Evolutionary conservation across 2,329 filamentous ascomycete species (phyloP).

Genomic region (Pyricularia sp.): DNA sequence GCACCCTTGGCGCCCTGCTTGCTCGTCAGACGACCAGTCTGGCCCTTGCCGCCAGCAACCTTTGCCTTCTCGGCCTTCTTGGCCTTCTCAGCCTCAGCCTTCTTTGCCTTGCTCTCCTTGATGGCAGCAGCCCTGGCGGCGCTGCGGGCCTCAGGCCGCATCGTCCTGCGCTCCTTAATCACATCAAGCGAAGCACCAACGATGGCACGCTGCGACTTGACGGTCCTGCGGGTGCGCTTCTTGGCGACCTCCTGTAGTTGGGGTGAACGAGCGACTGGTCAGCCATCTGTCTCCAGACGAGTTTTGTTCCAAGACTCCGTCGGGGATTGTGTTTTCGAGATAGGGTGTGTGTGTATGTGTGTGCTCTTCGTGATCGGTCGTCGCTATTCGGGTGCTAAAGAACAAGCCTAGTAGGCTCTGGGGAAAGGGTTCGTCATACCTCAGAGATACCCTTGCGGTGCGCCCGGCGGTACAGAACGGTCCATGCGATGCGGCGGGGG

Average conservation of each 20-base stretch:
- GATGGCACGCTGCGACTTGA: slow-evolving; percentile 98
- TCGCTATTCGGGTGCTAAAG: neutral
- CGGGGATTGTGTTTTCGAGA: neutral
- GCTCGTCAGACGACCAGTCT: slow-evolving; percentile 70
- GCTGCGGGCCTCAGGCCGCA: slow-evolving; percentile 90
- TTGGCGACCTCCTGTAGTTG: slow-evolving; percentile 88
- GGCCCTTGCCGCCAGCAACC: slow-evolving; percentile 71
- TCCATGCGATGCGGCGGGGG: slow-evolving; percentile 98
- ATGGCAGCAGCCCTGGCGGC: slow-evolving; percentile 85
- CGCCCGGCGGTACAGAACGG: slow-evolving; percentile 93
- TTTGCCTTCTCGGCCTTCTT: slow-evolving; percentile 99
- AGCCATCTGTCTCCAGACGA: neutral
- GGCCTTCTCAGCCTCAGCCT: slow-evolving; percentile 71
- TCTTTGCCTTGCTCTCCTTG: slow-evolving; percentile 99
- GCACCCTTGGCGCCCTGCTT: slow-evolving; percentile 97
- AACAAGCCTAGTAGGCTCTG: neutral
- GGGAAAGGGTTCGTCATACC: slow-evolving; percentile 51
- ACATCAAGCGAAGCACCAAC: slow-evolving; percentile 98
- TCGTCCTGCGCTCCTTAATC: slow-evolving; percentile 96
- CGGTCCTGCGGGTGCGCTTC: slow-evolving; percentile 96
- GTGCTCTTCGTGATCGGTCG: neutral
- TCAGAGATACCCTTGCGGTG: slow-evolving; percentile 99
- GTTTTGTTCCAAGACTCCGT: neutral
- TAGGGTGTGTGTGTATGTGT: neutral
- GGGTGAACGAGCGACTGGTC: slow-evolving; percentile 22